A percentile compares a stretch with the other conserved stretches of the same genome.
Evolutionary conservation across 805 yeast genomes (phyloP).

Genomic region (Monosporozyma aerobia): DNA sequence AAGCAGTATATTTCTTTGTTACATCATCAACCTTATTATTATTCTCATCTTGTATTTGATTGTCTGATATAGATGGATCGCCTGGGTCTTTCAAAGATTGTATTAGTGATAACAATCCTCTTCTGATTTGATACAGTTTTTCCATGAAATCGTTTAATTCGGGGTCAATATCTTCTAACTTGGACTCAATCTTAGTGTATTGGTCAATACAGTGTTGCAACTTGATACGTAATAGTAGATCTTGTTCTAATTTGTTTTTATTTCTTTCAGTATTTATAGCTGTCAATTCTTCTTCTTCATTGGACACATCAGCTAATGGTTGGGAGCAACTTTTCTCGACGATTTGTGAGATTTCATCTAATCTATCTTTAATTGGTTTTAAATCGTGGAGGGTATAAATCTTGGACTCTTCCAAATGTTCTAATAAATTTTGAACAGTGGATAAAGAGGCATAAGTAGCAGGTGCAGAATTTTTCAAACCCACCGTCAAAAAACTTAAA

Average conservation of each 20-base stretch:
- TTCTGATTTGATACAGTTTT: conserved; percentile 52
- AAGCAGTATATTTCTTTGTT: conserved; percentile 25
- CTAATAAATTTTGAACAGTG: conserved; percentile 76
- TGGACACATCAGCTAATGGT: conserved; percentile 9
- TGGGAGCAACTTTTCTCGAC: conserved; percentile 34
- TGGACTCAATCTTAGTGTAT: conserved; percentile 47
- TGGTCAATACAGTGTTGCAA: conserved; percentile 52
- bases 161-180: conserved; percentile 45
- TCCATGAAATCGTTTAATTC: conserved; percentile 45
- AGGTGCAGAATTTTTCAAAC: conserved; percentile 82
- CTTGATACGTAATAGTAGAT: conserved; percentile 53
- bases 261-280: conserved; percentile 23
- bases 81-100: conserved; percentile 20
- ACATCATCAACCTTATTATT: conserved; percentile 8
- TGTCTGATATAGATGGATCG: conserved; percentile 11
- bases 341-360: conserved; percentile 59
- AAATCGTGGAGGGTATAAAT: conserved; percentile 81
- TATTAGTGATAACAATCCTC: conserved; percentile 47
- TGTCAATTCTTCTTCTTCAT: conserved; percentile 10
- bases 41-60: conserved; percentile 8
- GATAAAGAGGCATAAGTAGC: conserved; percentile 86
- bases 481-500: conserved; percentile 84
- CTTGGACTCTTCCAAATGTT: conserved; percentile 71
- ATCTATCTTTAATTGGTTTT: conserved; percentile 62
- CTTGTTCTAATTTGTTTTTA: conserved; percentile 47